Base-by-base conservation (phyloP, 2,329 filamentous ascomycete genomes). In the Thelonectria olida region DNA sequence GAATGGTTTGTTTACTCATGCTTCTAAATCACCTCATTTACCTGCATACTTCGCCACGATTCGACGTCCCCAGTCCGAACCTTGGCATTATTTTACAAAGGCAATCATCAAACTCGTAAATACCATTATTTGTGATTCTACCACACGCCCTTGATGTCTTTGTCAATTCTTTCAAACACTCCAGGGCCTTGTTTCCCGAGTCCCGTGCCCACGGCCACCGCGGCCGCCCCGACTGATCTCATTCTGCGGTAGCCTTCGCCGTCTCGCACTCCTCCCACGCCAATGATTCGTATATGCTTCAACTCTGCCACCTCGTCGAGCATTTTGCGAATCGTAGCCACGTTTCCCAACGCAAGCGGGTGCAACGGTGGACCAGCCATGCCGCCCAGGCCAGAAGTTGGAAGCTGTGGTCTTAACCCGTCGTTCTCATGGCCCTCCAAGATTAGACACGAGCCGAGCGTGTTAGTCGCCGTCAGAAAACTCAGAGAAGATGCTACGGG, bases 401-500 rank as follows among this genome's bases (percentile, higher is more conserved):
- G 85, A 2, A 88, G 85, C 7, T 79, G 79, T 2, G 89, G 75
- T 0, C 15, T 23, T 2, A 55, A 15, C 52, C 54, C 10, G 31
- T 52, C 54, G 3, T 59, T 48, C 12, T 64, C 57, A 19, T 58
- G 54, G 12, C 58, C 47, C 38, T 78, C 68, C 1, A 92, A 73
- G 1, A 92, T 77, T 0, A 94, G 79, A 44, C 87, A 90, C 0
- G 84, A 88, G 1, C 91, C 92, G 0, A 94, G 84, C 1, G 71
- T 94, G 70, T 94, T 94, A 1, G 88, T 91, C 0, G 90, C 85
- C 0, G 91, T 93, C 65, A 94, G 81, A 75, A 94, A 94, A 42
- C 82, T 85, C 1, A 92, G 55, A 1, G 69, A 72, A 0, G 64
- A 69, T 7, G 62, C 65, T 61, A n/a, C 70, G 63, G 8, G 67